Evolutionary conservation across 2,329 filamentous ascomycete genomes (phyloP).

Genomic region (Calonectria multiphialidica): DNA sequence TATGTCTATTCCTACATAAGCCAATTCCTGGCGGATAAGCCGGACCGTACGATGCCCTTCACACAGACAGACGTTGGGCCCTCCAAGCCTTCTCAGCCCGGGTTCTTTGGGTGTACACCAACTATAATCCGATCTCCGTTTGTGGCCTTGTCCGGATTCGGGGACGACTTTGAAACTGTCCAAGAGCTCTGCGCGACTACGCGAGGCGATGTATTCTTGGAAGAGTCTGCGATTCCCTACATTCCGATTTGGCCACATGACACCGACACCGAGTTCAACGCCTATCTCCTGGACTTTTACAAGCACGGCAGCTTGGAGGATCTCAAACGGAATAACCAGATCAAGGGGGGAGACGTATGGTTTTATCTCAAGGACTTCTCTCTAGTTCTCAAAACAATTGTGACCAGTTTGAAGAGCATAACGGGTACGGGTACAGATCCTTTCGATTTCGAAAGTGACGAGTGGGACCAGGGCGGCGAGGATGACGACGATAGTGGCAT

Average conservation of each 20-base stretch:
- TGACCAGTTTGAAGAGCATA: constrained; percentile 72
- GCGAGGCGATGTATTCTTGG: constrained; percentile 78
- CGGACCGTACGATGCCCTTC: constrained; percentile 70
- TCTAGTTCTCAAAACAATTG: constrained; percentile 76
- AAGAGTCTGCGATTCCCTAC: constrained; percentile 79
- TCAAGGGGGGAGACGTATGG: constrained; percentile 78
- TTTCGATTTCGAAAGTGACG: constrained; percentile 42
- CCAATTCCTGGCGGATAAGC: constrained; percentile 66
- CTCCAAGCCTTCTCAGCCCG: neutral
- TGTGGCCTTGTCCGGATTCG: constrained; percentile 76
- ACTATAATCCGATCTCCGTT: constrained; percentile 74
- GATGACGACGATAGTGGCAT: constrained; percentile 26
- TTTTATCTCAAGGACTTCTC: constrained; percentile 74
- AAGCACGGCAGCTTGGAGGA: constrained; percentile 75
- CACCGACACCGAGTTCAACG: constrained; percentile 65
- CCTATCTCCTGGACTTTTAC: constrained; percentile 82
- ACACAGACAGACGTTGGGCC: constrained; percentile 62
- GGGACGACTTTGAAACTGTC: constrained; percentile 73
- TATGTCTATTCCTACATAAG: constrained; percentile 79
- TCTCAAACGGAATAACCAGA: constrained; percentile 73
- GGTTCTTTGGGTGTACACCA: constrained; percentile 27
- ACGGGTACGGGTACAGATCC: constrained; percentile 50
- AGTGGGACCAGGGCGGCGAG: constrained; percentile 46
- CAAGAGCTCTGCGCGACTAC: constrained; percentile 75
- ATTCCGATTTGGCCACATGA: constrained; percentile 72